Conservation (phyloP, 441 rosid genomes). For the Adansonia madagascariensis region DNA sequence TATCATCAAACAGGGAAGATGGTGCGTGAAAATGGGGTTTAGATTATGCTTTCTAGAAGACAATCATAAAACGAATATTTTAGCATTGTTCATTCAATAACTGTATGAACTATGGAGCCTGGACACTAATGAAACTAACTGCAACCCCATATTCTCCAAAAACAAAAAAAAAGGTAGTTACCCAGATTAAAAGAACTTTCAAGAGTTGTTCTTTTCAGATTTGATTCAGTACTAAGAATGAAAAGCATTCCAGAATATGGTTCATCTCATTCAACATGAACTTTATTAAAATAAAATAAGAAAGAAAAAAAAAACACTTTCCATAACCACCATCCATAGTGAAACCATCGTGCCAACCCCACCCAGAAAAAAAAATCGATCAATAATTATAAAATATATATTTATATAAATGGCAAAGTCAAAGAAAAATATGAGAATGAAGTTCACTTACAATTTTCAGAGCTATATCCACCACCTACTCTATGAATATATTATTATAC, state of each 20-base stretch:
- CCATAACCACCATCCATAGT: slow-evolving; percentile 1
- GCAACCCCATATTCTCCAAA: background rate
- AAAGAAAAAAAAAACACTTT: background rate
- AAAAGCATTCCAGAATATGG: background rate
- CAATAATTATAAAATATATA: background rate
- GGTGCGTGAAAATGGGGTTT: background rate
- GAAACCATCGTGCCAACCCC: slow-evolving; percentile 1
- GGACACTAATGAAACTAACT: background rate
- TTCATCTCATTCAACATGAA: background rate
- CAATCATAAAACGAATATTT: background rate
- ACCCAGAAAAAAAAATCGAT: background rate
- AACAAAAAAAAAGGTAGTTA: background rate
- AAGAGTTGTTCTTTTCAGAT: background rate
- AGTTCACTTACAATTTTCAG: background rate
- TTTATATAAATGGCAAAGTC: background rate
- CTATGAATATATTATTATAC: background rate
- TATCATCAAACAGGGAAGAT: background rate
- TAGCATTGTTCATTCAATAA: background rate
- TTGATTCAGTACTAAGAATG: background rate
- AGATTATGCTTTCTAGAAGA: background rate
- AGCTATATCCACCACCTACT: background rate
- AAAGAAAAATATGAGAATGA: background rate
- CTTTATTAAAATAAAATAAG: too few species aligned
- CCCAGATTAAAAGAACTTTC: background rate
- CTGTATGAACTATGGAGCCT: background rate